A percentile compares a stretch with the other conserved stretches of the same genome.
Conservation (phyloP, 805 yeast genomes). For the Kluyveromyces dobzhanskii region DNA sequence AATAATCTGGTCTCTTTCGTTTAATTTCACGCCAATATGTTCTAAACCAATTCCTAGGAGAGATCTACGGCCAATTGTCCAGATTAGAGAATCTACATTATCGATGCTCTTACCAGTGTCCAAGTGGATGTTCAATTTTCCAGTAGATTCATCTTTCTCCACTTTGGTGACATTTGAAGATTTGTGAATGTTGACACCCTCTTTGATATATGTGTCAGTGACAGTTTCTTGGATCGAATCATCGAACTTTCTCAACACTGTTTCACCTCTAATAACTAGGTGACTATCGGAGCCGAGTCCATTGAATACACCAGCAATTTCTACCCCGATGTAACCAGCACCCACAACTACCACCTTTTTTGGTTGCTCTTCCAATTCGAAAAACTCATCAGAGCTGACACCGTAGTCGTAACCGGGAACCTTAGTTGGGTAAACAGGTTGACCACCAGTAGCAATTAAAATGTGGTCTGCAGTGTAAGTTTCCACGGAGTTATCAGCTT, state of each 20-base stretch:
- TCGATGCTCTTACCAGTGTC: slow-evolving; percentile 35
- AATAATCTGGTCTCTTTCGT: slow-evolving; percentile 52
- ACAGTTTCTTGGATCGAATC: slow-evolving; percentile 67
- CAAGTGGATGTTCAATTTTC: slow-evolving; percentile 42
- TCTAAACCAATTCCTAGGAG: slow-evolving; percentile 68
- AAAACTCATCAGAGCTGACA: slow-evolving; percentile 85
- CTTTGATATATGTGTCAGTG: slow-evolving; percentile 70
- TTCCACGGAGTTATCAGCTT: slow-evolving; percentile 51
- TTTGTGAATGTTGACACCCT: slow-evolving; percentile 78
- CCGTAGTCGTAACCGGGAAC: slow-evolving; percentile 82
- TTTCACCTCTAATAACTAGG: slow-evolving; percentile 82
- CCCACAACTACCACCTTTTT: slow-evolving; percentile 91
- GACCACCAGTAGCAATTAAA: slow-evolving; percentile 91
- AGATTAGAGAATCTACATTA: slow-evolving; percentile 77
- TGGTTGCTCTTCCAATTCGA: slow-evolving; percentile 74
- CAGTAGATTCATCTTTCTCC: slow-evolving; percentile 38
- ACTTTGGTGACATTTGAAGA: slow-evolving; percentile 42
- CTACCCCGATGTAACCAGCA: slow-evolving; percentile 96
- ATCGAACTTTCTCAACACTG: slow-evolving; percentile 84
- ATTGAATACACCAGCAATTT: slow-evolving; percentile 89
- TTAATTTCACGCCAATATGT: slow-evolving; percentile 59
- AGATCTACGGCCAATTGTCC: slow-evolving; percentile 93
- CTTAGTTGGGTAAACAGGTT: slow-evolving; percentile 55
- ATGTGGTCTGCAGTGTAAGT: slow-evolving; percentile 72
- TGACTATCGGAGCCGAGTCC: slow-evolving; percentile 83